Conservation (phyloP, 148 eudicot genomes). For the Vaccinium myrtillus region DNA sequence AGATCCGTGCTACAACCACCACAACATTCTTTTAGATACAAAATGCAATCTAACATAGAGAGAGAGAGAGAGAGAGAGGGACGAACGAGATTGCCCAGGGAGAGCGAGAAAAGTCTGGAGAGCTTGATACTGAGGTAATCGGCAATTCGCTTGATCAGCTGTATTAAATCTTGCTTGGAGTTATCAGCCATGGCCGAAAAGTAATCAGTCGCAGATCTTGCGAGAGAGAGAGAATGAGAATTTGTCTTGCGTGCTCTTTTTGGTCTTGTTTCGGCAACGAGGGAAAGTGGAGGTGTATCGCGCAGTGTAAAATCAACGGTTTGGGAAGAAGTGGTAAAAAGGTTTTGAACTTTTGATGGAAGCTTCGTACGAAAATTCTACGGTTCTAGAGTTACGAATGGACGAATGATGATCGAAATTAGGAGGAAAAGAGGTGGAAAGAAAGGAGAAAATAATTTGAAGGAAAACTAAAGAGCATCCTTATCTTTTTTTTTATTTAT, state of each 20-base stretch:
- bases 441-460: too few relatives aligned
- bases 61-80: conserved; percentile 7
- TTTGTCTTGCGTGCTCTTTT: background rate
- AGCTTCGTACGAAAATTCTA: background rate
- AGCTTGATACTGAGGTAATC: conserved; percentile 57
- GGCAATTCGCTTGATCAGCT: conserved; percentile 62
- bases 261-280: background rate
- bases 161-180: conserved; percentile 59
- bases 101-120: conserved; percentile 47
- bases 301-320: background rate
- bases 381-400: too few relatives aligned
- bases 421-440: too few relatives aligned
- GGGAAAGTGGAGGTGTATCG: background rate
- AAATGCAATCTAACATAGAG: background rate
- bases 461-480: too few relatives aligned
- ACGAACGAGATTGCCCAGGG: conserved; percentile 36
- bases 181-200: conserved; percentile 51
- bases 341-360: background rate
- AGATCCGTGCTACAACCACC: background rate
- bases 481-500: too few relatives aligned
- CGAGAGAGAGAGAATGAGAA: background rate
- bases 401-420: too few relatives aligned
- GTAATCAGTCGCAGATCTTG: conserved; percentile 9
- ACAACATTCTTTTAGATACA: background rate
- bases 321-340: background rate